Conservation (phyloP, 371 early-diverging fungal species). For the Apophysomyces ossiformis region DNA sequence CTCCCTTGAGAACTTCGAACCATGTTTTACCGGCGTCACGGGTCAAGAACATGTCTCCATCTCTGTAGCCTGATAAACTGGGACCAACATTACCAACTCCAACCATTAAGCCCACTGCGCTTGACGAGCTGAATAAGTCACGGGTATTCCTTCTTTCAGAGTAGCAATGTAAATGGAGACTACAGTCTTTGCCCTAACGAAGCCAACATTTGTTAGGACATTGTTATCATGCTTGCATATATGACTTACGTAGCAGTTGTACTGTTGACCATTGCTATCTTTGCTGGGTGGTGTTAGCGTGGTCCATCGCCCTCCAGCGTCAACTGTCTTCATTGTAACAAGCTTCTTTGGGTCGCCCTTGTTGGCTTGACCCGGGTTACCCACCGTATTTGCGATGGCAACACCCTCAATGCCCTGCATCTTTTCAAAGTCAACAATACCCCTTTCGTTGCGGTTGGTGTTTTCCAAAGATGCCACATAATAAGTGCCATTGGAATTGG, state of each 20-base stretch:
- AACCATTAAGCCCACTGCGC: constrained; percentile 88
- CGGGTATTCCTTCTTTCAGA: constrained; percentile 78
- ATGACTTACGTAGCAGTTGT: constrained; percentile 27
- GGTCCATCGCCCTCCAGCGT: constrained; percentile 85
- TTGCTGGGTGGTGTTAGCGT: constrained; percentile 56
- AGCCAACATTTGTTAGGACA: neutral
- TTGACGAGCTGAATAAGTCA: constrained; percentile 76
- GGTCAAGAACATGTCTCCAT: constrained; percentile 85
- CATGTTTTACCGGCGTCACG: constrained; percentile 84
- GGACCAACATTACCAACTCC: constrained; percentile 93
- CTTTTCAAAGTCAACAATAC: constrained; percentile 94
- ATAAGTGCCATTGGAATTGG: constrained; percentile 87
- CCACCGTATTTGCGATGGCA: constrained; percentile 84
- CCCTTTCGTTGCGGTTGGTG: constrained; percentile 80
- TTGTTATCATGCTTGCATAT: neutral
- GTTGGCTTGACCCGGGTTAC: constrained; percentile 67
- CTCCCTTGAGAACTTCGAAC: constrained; percentile 71
- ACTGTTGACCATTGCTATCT: constrained; percentile 54
- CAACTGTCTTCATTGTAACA: constrained; percentile 75
- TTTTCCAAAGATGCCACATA: constrained; percentile 70
- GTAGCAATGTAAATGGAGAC: constrained; percentile 81
- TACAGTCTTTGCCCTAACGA: constrained; percentile 46
- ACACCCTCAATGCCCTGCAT: constrained; percentile 92
- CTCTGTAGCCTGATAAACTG: constrained; percentile 62
- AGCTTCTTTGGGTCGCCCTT: constrained; percentile 57